These are phyloP conservation scores for Solanum medicagineum DNA, from an alignment of 257 asterid species.

Conservation along the genomic window DNA sequence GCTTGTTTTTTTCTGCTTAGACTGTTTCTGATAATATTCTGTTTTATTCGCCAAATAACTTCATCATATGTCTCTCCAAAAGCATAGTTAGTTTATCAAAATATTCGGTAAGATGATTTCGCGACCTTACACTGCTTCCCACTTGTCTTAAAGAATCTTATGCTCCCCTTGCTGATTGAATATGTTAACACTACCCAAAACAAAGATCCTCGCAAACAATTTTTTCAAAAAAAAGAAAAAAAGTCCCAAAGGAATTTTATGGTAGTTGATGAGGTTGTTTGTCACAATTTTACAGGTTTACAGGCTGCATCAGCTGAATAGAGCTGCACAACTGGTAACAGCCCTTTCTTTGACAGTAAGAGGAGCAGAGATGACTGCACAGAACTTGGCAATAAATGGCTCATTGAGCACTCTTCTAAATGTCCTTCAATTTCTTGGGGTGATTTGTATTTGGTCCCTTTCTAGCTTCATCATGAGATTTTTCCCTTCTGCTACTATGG, in stretches of 20 bases:
- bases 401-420: conserved; percentile 67
- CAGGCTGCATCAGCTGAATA: conserved; percentile 87
- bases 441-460: conserved; percentile 86
- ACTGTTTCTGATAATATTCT: neutral
- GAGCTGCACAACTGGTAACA: conserved; percentile 90
- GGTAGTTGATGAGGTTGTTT: neutral
- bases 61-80: neutral
- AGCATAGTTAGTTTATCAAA: neutral
- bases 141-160: neutral
- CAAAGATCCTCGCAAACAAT: neutral
- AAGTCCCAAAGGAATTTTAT: neutral
- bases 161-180: neutral
- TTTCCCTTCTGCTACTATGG: conserved; percentile 31
- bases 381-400: conserved; percentile 75
- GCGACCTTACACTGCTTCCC: neutral
- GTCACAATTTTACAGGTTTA: conserved; percentile 40
- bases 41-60: neutral
- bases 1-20: neutral
- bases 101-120: neutral
- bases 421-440: conserved; percentile 81
- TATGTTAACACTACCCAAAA: neutral
- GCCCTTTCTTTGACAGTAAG: conserved; percentile 84
- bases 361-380: conserved; percentile 93
- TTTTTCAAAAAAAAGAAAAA: neutral
- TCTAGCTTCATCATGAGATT: conserved; percentile 82